Evolutionary conservation across 495 filamentous ascomycete species (phyloP).

Genomic region (Stereocaulon alpinum): DNA sequence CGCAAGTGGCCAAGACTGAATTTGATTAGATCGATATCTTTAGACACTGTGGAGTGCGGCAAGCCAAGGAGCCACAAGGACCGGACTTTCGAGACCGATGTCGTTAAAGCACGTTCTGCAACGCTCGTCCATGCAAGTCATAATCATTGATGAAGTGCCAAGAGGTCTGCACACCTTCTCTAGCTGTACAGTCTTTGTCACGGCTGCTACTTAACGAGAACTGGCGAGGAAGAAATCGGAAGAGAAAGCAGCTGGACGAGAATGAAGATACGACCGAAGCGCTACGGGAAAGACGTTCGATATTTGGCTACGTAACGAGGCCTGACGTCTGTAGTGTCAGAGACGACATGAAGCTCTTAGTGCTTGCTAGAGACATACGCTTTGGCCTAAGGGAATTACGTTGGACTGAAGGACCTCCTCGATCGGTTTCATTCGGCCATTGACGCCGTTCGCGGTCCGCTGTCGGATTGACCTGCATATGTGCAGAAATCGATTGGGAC

Average conservation of each 20-base stretch:
- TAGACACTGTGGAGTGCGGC: not conserved
- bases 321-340: not conserved
- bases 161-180: not conserved
- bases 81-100: not conserved
- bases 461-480: not conserved
- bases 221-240: not conserved
- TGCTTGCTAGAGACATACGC: not conserved
- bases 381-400: conserved; percentile 1
- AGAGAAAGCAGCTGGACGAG: not conserved
- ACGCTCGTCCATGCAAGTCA: conserved; percentile 3
- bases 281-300: not conserved
- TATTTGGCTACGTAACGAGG: not conserved
- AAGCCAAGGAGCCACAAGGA: not conserved
- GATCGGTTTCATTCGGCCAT: not conserved
- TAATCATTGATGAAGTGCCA: not conserved
- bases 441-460: not conserved
- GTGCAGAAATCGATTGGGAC: conserved; percentile 3
- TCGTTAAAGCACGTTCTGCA: conserved; percentile 1
- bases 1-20: not conserved
- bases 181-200: not conserved
- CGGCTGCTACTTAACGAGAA: not conserved
- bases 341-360: not conserved
- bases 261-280: not conserved
- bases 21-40: not conserved
- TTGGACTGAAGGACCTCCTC: not conserved